phyloP scores from a whole-genome alignment of 2,329 filamentous ascomycete species.

The Geosmithia putterillii region DNA sequence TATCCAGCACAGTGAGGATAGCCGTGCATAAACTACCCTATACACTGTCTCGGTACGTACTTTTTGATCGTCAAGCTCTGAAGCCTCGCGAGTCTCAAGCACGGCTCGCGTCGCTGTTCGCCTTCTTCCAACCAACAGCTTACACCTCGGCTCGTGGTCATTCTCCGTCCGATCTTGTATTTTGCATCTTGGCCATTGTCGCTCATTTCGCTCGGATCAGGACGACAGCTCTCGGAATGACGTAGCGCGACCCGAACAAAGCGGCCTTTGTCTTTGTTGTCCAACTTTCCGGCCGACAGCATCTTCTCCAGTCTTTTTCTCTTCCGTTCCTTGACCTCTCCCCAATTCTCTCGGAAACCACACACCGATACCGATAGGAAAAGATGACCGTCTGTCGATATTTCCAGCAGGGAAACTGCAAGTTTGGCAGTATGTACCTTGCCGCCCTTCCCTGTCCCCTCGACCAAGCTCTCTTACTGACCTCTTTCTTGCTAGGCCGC shows the following conservation, averaged over 20 bases:
- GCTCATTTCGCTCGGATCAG: neutral
- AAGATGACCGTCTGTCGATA: constrained; percentile 32
- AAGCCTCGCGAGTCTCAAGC: neutral
- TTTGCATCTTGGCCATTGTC: neutral
- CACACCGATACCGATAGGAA: neutral
- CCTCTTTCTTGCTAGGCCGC: constrained; percentile 21
- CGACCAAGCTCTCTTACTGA: neutral
- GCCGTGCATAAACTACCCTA: neutral
- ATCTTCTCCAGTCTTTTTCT: neutral
- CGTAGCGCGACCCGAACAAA: neutral
- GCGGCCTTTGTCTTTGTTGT: neutral
- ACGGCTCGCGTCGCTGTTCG: neutral
- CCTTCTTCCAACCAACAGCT: neutral
- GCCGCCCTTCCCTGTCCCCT: neutral
- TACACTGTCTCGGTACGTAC: neutral
- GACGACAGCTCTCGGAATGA: neutral
- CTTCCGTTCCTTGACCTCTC: neutral
- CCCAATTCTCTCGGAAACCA: neutral
- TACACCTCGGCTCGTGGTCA: neutral
- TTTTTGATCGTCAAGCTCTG: neutral
- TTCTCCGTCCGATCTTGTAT: neutral
- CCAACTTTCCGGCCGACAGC: neutral
- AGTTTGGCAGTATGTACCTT: constrained; percentile 32
- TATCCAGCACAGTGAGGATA: neutral
- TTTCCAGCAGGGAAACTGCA: constrained; percentile 38